These are phyloP conservation scores for Baorangia bicolor DNA, from an alignment of 768 basidiomycete species.

Conservation along the genomic window DNA sequence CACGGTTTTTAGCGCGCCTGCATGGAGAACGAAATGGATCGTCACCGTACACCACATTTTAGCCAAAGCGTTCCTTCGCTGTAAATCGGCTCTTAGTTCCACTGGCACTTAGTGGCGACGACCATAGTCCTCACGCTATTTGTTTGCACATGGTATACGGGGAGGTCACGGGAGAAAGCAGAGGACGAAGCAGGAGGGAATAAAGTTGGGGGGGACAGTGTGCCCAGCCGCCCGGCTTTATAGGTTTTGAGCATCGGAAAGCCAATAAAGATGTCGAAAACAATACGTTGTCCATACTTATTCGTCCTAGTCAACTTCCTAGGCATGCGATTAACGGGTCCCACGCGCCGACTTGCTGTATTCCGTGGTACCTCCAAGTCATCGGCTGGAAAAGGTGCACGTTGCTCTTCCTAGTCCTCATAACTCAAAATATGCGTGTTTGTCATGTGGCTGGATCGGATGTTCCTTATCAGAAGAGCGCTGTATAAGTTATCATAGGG, in stretches of 20 bases:
- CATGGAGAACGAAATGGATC: conserved; percentile 3
- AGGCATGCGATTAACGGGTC: conserved; percentile 24
- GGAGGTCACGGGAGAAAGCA: neutral
- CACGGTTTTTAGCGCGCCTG: conserved; percentile 16
- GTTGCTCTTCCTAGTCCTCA: conserved; percentile 17
- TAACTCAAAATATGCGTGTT: conserved; percentile 22
- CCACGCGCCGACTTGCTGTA: conserved; percentile 31
- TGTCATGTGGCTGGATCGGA: conserved; percentile 32
- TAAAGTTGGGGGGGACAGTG: conserved; percentile 16
- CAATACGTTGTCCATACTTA: conserved; percentile 31
- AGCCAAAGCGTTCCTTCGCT: conserved; percentile 80
- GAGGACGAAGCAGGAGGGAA: conserved; percentile 6
- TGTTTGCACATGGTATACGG: conserved; percentile 61
- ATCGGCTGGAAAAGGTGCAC: conserved; percentile 14
- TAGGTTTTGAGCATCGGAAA: conserved; percentile 26
- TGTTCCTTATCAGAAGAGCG: conserved; percentile 29
- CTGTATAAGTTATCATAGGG: conserved; percentile 7
- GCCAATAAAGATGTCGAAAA: conserved; percentile 27
- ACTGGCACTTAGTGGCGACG: neutral
- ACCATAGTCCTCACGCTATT: conserved; percentile 60
- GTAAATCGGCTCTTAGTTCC: conserved; percentile 11
- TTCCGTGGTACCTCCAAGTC: conserved; percentile 20
- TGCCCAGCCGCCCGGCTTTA: conserved; percentile 23
- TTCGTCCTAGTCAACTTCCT: conserved; percentile 26
- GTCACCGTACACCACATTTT: conserved; percentile 58